Percentiles rank a stretch among this genome's conserved stretches.
These are phyloP conservation scores for Leccinum griseonigrum DNA, from an alignment of 1,284 basidiomycete genomes.

Conservation along the genomic window DNA sequence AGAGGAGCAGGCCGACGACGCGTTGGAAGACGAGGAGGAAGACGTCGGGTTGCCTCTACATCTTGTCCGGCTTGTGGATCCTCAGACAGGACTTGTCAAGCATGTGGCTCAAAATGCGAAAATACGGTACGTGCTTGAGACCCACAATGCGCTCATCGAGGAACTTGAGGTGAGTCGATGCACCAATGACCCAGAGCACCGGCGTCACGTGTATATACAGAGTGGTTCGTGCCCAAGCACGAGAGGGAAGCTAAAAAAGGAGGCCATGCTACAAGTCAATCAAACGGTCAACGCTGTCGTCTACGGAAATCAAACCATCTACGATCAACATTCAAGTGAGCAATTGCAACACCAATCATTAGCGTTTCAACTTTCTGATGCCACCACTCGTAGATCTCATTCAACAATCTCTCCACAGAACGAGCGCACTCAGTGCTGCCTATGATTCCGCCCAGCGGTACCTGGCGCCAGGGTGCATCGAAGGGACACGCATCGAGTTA, in stretches of 20 bases:
- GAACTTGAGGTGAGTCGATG: conserved; percentile 46
- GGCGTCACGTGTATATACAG: conserved; percentile 8
- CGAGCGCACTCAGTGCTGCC: conserved; percentile 14
- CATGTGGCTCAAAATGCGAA: conserved; percentile 82
- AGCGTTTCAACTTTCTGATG: not conserved
- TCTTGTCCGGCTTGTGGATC: conserved; percentile 47
- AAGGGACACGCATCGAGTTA: conserved; percentile 23
- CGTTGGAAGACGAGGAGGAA: conserved; percentile 26
- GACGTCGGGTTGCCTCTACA: conserved; percentile 52
- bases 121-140: conserved; percentile 56
- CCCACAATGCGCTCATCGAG: conserved; percentile 59
- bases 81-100: conserved; percentile 56
- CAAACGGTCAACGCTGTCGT: conserved; percentile 21
- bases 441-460: conserved; percentile 23
- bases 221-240: conserved; percentile 50
- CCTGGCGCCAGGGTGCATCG: conserved; percentile 22
- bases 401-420: conserved; percentile 7
- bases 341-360: not conserved
- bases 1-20: conserved; percentile 27
- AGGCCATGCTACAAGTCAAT: conserved; percentile 41
- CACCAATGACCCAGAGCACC: no score
- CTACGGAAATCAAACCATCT: conserved; percentile 23
- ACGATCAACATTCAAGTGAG: conserved; percentile 13
- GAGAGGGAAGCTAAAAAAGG: conserved; percentile 52
- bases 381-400: not conserved